A percentile compares a stretch with the other conserved stretches of the same genome.
These are phyloP conservation scores for Phytophthora idaei DNA, from an alignment of 352 stramenopile genomes.

Conservation along the genomic window DNA sequence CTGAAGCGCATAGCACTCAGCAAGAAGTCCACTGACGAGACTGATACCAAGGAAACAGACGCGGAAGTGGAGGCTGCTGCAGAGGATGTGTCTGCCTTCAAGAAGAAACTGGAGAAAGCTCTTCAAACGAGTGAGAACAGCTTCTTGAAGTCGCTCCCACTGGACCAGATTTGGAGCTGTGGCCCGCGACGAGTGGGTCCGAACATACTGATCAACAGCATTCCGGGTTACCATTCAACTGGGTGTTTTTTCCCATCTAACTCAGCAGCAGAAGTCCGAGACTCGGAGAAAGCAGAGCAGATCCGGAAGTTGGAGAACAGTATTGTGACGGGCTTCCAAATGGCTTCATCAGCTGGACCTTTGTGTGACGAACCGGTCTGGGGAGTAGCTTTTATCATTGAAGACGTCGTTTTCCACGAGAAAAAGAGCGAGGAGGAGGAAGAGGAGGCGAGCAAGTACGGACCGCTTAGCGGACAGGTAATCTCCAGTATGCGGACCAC, in stretches of 20 bases:
- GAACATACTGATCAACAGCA: slow-evolving; percentile 83
- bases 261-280: background rate
- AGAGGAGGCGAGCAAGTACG: slow-evolving; percentile 53
- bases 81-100: slow-evolving; percentile 36
- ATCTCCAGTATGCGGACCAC: slow-evolving; percentile 82
- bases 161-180: slow-evolving; percentile 76
- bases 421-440: slow-evolving; percentile 37
- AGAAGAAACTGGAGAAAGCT: slow-evolving; percentile 48
- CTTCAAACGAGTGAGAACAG: slow-evolving; percentile 50
- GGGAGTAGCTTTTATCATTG: slow-evolving; percentile 89
- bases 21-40: slow-evolving; percentile 38
- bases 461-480: slow-evolving; percentile 78
- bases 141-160: slow-evolving; percentile 60
- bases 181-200: slow-evolving; percentile 73
- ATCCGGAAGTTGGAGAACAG: slow-evolving; percentile 79
- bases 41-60: slow-evolving; percentile 5
- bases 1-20: slow-evolving; percentile 45
- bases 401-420: slow-evolving; percentile 72
- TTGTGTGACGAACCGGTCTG: slow-evolving; percentile 92
- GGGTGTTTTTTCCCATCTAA: slow-evolving; percentile 23
- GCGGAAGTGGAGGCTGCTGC: slow-evolving; percentile 17
- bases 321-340: slow-evolving; percentile 85
- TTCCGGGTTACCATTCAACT: slow-evolving; percentile 45
- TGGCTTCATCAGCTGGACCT: slow-evolving; percentile 79
- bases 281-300: slow-evolving; percentile 31